Base-by-base conservation (phyloP, 1,284 basidiomycete genomes). In the Fomitopsis schrenkii region DNA sequence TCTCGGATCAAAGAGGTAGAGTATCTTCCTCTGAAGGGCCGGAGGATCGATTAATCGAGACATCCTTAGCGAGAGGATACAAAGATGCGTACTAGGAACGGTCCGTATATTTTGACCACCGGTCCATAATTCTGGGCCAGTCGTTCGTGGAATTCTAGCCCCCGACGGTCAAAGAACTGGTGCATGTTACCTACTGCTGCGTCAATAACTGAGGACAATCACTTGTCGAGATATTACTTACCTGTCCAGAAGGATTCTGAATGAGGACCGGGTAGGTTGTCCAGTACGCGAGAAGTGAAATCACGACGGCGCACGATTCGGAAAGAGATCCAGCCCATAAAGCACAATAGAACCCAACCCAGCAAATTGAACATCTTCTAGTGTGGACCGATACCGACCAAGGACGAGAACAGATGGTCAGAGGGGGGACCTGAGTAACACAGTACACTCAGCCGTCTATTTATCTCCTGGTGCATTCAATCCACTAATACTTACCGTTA, bases 1-100 rank as follows among this genome's bases (percentile, higher is more conserved):
- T 54, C 70, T 72, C 0, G 78, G 74, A 60, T 71, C 69, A 44
- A 60, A 70, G 4, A 68, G 60, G 33, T 66, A 68, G 6, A 71
- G 50, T 3, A 56, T 57, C 26, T 54, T 57, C 33, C 46, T 45
- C 66, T 66, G 54, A 33, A 33, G 15, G 33, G 2, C 35, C n/a
- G 9, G 19, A 2, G 22, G 19, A 8, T 10, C 28, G 9, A 33
- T 17, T 12, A 4, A 48, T 7, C 9, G 14, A 53, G 4, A 15
- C 9, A 22, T 19, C 42, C 17, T 7, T 33, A 22, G 26, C 9
- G 17, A 35, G 6, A 26, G n/a, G 5, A 3, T 22, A 57, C 7
- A 41, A 6, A 4, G 35, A 7, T 40, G 61, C 67, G 41, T 57
- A 67, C 67, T 12, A 66, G 63, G 28, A 66, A 61, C 17, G 64